Base-by-base conservation (phyloP, 345 rosid genomes). In the Eucalyptus shirleyi region DNA sequence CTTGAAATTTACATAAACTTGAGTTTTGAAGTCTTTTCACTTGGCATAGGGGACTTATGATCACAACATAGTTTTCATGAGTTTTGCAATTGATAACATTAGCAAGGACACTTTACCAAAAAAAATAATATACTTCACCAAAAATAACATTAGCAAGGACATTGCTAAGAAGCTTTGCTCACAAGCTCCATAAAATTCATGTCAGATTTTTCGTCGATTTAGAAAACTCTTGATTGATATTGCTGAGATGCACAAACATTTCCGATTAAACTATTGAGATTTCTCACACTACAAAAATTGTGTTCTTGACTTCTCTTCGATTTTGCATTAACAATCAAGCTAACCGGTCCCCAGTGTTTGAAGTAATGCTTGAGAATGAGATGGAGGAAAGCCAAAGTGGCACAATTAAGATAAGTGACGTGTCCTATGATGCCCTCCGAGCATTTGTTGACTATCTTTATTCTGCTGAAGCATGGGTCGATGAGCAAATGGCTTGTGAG, bases 321-420 rank as follows among this genome's bases (percentile, higher is more conserved):
- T 67, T 62, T 82, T 87, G 62, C 23, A 24, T 45, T 62, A 88
- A 50, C 83, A 87, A 89, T 69, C 93, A 97, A 96, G 98, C 91
- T 42, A 94, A 93, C 82, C 95, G 96, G 34, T 98, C 98, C 2
- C 99, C 96, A 2, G 97, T 98, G 59, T 97, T 98, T 86, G 94
- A 93, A 93, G 99, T 96, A 40, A 97, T 98, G 99, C 94, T 96
- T 15, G 95, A 96, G 92, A 96, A 96, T 81, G 98, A 96, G 92
- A 98, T 96, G 99, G 93, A 94, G 89, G 99, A 98, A 90, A 96
- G 97, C 89, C 91, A 91, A 32, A 96, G 99, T n/a, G 98, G 98
- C 42, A 96, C 95, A 14, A 96, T 96, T 91, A 96, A 93, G 93
- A 96, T 98, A 86, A 92, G 91, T 30, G 97, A 96, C 34, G 95